Evolutionary conservation across 441 rosid species (phyloP), one percentile per base, ranked within the genome.

Genomic region (Pelargonium australe): DNA sequence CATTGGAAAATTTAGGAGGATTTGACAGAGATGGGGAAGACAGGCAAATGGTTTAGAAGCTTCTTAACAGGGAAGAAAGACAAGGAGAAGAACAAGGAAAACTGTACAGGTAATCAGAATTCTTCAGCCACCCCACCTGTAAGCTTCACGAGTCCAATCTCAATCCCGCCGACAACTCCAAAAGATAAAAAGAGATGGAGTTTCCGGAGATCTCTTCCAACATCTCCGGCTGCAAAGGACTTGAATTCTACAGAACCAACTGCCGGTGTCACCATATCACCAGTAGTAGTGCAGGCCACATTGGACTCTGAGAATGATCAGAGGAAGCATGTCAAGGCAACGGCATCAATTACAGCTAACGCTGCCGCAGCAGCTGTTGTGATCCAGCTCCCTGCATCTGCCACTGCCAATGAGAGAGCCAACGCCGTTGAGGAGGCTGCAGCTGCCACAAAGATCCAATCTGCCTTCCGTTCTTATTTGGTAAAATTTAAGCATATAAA

Each of bases 151-250:
- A 89, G 85, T 67, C 89, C 90, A 0, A 73, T 77, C 68, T 64
- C 73, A 8, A 62, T 75, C 20, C 71, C 75, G 14, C 87, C 91
- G 9, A 68, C 80, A 9, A 84, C 86, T 73, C 89, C 91, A 0
- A 91, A 87, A 40, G 97, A 94, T 70, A 91, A 87, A 77, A 78
- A 81, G 71, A 85, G 97, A 63, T 94, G 96, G 96, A 94, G 97
- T 78, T 91, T 94, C 64, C 79, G 93, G 65, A 84, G 97, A 70
- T 89, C 98, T 4, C 86, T 89, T 0, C 89, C 97, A 4, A 68
- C 90, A 0, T 80, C 80, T 45, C 79, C 89, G 4, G 58, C 64
- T 17, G 73, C 70, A 37, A 80, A 70, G 72, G 85, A 77, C 57
- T 44, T 34, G 14, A 82, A 72, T 77, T 68, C 79, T 47, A 2